Evolutionary conservation across 1,284 basidiomycete species (phyloP).

Genomic region (Heterobasidion annosum): DNA sequence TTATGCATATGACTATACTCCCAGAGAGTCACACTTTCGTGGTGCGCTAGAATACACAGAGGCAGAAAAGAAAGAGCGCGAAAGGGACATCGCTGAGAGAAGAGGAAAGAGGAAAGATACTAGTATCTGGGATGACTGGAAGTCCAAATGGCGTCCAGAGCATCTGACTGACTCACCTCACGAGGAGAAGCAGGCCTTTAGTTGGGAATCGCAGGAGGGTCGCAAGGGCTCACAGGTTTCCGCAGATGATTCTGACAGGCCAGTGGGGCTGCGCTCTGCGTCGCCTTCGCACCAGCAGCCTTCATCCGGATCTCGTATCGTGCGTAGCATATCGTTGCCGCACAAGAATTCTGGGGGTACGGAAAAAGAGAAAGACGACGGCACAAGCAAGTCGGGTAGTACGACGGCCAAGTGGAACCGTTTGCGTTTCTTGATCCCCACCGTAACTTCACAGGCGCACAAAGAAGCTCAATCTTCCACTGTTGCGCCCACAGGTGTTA

Average conservation of each 20-base stretch:
- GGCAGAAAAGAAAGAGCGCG: conserved; percentile 27
- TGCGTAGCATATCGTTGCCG: not conserved
- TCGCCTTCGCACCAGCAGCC: not conserved
- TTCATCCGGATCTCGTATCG: not conserved
- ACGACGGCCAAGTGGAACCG: conserved; percentile 43
- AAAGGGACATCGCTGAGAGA: conserved; percentile 34
- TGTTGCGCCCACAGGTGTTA: conserved; percentile 47
- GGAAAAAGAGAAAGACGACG: conserved; percentile 2
- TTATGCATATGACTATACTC: conserved; percentile 22
- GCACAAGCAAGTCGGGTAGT: conserved; percentile 7
- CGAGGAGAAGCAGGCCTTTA: conserved; percentile 30
- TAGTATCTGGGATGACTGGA: conserved; percentile 28
- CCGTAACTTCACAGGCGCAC: conserved; percentile 24
- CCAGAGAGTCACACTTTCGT: conserved; percentile 40
- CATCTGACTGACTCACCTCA: conserved; percentile 27
- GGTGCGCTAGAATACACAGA: conserved; percentile 45
- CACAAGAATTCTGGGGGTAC: conserved; percentile 5
- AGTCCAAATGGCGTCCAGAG: conserved; percentile 50
- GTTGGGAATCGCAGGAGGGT: conserved; percentile 14
- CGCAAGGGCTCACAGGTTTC: conserved; percentile 2
- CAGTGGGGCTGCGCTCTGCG: not conserved
- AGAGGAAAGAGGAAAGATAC: conserved; percentile 49
- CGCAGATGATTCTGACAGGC: not conserved
- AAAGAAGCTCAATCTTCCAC: conserved; percentile 31
- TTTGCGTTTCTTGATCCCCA: conserved; percentile 57